Percentiles rank a stretch among this genome's conserved stretches.
Conservation (phyloP, 192 early-diverging fungal genomes). For the Coemansia sp. region DNA sequence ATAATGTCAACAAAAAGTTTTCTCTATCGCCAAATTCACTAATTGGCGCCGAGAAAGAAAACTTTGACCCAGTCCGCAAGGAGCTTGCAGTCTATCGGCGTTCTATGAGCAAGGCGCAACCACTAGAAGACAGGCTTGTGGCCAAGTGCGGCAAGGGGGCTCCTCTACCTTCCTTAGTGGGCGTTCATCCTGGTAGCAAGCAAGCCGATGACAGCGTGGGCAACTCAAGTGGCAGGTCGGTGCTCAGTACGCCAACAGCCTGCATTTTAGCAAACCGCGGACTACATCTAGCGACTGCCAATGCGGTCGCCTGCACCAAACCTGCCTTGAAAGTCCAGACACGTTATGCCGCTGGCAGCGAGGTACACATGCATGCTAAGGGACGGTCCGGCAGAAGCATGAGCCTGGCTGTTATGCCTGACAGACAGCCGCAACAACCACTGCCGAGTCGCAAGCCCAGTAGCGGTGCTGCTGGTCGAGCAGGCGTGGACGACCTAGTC, state of each 20-base stretch:
- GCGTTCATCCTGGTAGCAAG: not conserved
- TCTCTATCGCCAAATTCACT: constrained; percentile 29
- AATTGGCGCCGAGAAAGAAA: constrained; percentile 35
- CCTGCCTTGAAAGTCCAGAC: not conserved
- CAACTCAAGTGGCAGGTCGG: not conserved
- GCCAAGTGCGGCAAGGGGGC: not conserved
- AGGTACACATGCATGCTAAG: not conserved
- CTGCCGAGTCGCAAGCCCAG: constrained; percentile 1
- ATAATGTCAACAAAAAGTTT: constrained; percentile 10
- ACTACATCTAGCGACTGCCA: not conserved
- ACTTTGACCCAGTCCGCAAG: constrained; percentile 36
- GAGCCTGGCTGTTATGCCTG: not conserved
- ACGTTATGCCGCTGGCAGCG: not conserved
- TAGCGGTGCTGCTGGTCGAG: not conserved
- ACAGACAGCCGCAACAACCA: not conserved
- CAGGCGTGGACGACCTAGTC: constrained; percentile 3
- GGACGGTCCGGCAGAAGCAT: not conserved
- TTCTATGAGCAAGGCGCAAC: not conserved
- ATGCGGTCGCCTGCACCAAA: not conserved
- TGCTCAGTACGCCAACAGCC: not conserved
- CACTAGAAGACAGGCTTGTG: not conserved
- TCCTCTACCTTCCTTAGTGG: not conserved
- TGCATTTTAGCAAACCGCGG: not conserved
- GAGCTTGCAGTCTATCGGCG: constrained; percentile 15
- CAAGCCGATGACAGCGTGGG: not conserved